phyloP scores from a whole-genome alignment of 2,329 filamentous ascomycete species.

The Talaromyces sp. region DNA sequence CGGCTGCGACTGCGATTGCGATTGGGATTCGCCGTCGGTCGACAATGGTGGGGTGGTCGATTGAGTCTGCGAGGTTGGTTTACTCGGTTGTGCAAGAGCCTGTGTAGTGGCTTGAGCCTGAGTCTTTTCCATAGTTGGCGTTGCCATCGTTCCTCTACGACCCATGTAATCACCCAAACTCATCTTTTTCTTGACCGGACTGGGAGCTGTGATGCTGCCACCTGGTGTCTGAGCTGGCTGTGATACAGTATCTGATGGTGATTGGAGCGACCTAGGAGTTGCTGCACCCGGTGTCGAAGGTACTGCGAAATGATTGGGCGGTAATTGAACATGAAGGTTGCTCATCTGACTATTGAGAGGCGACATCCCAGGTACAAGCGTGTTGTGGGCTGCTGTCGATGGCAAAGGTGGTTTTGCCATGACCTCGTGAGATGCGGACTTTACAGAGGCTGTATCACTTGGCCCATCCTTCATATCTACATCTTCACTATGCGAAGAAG shows the following conservation, averaged over 20 bases:
- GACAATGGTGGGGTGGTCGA: slow-evolving; percentile 20
- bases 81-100: slow-evolving; percentile 27
- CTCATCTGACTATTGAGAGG: slow-evolving; percentile 23
- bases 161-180: slow-evolving; percentile 51
- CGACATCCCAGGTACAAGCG: slow-evolving; percentile 27
- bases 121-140: slow-evolving; percentile 42
- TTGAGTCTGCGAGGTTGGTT: slow-evolving; percentile 22
- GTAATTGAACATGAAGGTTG: slow-evolving; percentile 29
- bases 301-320: slow-evolving; percentile 23
- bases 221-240: slow-evolving; percentile 25
- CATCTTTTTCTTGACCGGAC: slow-evolving; percentile 51
- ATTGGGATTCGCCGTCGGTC: slow-evolving; percentile 14
- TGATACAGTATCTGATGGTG: slow-evolving; percentile 30
- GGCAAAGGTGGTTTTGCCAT: slow-evolving; percentile 26
- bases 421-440: slow-evolving; percentile 7
- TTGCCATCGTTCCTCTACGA: slow-evolving; percentile 39
- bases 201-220: slow-evolving; percentile 40
- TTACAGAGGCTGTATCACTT: slow-evolving; percentile 23
- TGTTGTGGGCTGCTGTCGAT: slow-evolving; percentile 37
- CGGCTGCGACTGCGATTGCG: neutral
- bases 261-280: slow-evolving; percentile 30
- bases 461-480: slow-evolving; percentile 48
- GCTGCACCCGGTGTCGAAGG: slow-evolving; percentile 27
- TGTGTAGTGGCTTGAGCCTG: slow-evolving; percentile 27
- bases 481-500: slow-evolving; percentile 27